These are phyloP conservation scores for Glarea lozoyensis DNA, from an alignment of 495 filamentous ascomycete genomes.

Conservation along the genomic window DNA sequence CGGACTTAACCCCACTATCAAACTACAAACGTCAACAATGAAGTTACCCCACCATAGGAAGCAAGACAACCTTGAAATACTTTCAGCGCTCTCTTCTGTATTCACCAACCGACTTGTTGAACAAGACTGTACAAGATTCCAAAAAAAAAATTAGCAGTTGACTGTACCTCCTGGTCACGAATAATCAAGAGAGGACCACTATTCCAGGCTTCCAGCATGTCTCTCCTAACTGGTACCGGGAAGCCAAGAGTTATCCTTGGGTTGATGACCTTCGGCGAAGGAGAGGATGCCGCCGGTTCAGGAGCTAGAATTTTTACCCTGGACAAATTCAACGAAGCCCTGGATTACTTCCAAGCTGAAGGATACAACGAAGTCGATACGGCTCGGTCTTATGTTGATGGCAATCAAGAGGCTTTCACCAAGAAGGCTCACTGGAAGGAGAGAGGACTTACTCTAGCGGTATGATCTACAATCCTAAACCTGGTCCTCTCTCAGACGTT, in stretches of 20 bases:
- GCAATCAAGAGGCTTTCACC: conserved; percentile 75
- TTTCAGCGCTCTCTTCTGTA: no score
- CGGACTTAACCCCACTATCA: no score
- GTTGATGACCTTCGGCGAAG: conserved; percentile 48
- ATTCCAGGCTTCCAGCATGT: no score
- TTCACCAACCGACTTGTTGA: no score
- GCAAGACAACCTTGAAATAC: no score
- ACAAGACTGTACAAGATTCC: no score
- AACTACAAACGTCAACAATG: no score
- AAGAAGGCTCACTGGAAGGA: conserved; percentile 67
- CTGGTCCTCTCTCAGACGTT: neutral
- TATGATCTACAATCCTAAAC: neutral
- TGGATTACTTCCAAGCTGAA: conserved; percentile 59
- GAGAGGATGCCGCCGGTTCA: conserved; percentile 12
- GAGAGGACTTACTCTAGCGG: conserved; percentile 65
- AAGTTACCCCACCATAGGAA: no score
- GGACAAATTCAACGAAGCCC: conserved; percentile 49
- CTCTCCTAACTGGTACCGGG: neutral
- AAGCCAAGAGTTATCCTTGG: conserved; percentile 26
- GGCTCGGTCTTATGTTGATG: conserved; percentile 61
- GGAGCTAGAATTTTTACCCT: conserved; percentile 48
- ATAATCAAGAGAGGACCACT: no score
- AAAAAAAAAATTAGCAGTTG: no score
- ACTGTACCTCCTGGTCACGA: no score
- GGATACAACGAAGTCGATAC: conserved; percentile 76